A percentile compares a stretch with the other conserved stretches of the same genome.
Evolutionary conservation across 2,329 filamentous ascomycete species (phyloP).

Genomic region (Tolypocladium tundrense): DNA sequence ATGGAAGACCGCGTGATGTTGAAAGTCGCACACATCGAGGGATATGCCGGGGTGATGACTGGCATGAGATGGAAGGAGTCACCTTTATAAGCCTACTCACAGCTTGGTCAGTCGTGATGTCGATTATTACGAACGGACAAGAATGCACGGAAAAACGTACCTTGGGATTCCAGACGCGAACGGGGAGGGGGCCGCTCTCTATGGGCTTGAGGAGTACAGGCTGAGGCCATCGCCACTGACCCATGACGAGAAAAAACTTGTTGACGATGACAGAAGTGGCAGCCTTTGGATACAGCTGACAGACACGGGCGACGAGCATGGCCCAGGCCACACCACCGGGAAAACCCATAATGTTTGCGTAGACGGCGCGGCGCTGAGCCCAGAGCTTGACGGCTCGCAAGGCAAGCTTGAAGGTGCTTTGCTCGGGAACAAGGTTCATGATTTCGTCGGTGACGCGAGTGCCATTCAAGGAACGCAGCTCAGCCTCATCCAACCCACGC

Average conservation of each 20-base stretch:
- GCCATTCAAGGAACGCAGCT: constrained; percentile 84
- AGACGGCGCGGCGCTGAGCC: constrained; percentile 86
- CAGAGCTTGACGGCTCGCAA: constrained; percentile 91
- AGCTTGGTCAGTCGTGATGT: constrained; percentile 5
- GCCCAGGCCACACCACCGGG: constrained; percentile 97
- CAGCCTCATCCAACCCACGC: constrained; percentile 75
- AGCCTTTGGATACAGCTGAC: constrained; percentile 90
- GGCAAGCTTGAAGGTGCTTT: constrained; percentile 80
- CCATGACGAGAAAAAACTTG: constrained; percentile 92
- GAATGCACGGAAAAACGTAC: constrained; percentile 30
- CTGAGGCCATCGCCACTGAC: constrained; percentile 85
- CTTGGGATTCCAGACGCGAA: constrained; percentile 90
- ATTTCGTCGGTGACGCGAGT: constrained; percentile 93
- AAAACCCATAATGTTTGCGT: constrained; percentile 93
- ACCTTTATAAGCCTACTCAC: constrained; percentile 56
- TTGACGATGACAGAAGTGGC: constrained; percentile 78
- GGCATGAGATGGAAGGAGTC: constrained; percentile 92
- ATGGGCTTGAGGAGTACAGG: constrained; percentile 87
- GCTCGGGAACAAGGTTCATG: constrained; percentile 75
- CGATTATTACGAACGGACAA: not conserved
- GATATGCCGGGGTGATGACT: constrained; percentile 94
- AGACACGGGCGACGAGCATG: constrained; percentile 91
- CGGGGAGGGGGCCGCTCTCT: constrained; percentile 69
- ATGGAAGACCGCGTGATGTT: constrained; percentile 85
- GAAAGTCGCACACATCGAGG: constrained; percentile 95